Evolutionary conservation across 208 protist genomes (phyloP), one percentile per base, ranked within the genome.

Genomic region (Crithidia acanthocephali): DNA sequence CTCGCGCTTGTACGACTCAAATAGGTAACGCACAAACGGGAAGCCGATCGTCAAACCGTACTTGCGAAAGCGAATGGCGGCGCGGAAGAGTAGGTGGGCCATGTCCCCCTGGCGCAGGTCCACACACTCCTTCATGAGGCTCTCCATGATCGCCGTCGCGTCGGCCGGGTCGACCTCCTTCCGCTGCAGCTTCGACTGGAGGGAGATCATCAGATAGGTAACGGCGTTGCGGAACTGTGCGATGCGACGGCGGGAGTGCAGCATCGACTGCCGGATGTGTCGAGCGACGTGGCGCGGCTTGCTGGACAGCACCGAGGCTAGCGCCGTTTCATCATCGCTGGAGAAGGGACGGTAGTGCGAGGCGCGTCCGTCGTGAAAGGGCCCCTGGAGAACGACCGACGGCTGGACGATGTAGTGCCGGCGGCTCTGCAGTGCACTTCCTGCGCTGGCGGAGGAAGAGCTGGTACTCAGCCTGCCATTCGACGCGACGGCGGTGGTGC

Each of bases 41-140:
- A 85, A 82, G 6, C 67, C 60, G 20, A 97, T 76, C 3, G 37
- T 72, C 37, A 94, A 55, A 0, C 91, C 93, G 60, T 96, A 97
- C 73, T 93, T 96, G 44, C 91, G 81, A 68, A 97, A 97, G 9
- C 93, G 93, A 65, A 97, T 64, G 15, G 88, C 76, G 2, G 93
- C 93, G 23, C 93, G 93, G 55, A 97, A 95, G 22, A 97, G 86
- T 11, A 97, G 79, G 68, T 97, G 93, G 0, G 93, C 91, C 88
- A 97, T 95, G 75, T 96, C 93, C 0, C 85, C 81, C 58, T 97
- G 93, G 10, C 83, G 86, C n/a, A 96, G 76, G 20, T 93, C 89
- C 20, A 95, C 93, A 69, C 93, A 97, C 74, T 97, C 91, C 51
- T 75, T 72, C 91, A 97, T 95, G 40, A 97, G 68, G 58, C 88